Evolutionary conservation across 2,329 filamentous ascomycete genomes (phyloP).

Genomic region (Malbranchea cinnamomea): DNA sequence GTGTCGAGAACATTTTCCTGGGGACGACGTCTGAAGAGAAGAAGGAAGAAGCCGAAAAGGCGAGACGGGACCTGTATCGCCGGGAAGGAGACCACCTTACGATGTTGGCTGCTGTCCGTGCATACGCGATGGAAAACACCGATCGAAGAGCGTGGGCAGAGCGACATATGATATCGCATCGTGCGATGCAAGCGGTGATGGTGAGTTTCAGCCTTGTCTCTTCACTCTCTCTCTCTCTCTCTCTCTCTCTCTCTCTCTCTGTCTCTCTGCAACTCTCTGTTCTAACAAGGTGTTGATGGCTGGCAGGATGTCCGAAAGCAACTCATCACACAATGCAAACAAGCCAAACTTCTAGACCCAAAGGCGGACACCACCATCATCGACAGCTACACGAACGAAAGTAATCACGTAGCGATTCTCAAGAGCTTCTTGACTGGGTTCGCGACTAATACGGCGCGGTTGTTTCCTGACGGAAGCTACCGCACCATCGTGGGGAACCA

Average conservation of each 20-base stretch:
- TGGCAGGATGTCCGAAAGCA: slow-evolving; percentile 47
- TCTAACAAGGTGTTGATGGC: not conserved
- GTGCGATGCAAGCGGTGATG: slow-evolving; percentile 52
- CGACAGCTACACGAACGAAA: slow-evolving; percentile 6
- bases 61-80: slow-evolving; percentile 40
- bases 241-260: not conserved
- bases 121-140: slow-evolving; percentile 41
- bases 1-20: slow-evolving; percentile 49
- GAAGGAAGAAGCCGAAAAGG: slow-evolving; percentile 42
- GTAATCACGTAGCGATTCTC: slow-evolving; percentile 32
- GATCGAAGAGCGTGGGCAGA: slow-evolving; percentile 48
- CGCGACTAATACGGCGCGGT: slow-evolving; percentile 42
- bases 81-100: slow-evolving; percentile 51
- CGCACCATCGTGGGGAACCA: slow-evolving; percentile 47
- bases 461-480: slow-evolving; percentile 47
- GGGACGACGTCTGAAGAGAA: slow-evolving; percentile 45
- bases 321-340: slow-evolving; percentile 39
- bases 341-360: slow-evolving; percentile 28
- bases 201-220: slow-evolving; percentile 15
- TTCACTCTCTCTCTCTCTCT: not conserved
- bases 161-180: slow-evolving; percentile 43
- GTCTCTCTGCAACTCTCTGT: not conserved
- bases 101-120: slow-evolving; percentile 44
- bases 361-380: slow-evolving; percentile 14
- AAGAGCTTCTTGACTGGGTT: slow-evolving; percentile 45